These are phyloP conservation scores for Xylariaceae sp. DNA, from an alignment of 2,329 filamentous ascomycete species.

Conservation along the genomic window DNA sequence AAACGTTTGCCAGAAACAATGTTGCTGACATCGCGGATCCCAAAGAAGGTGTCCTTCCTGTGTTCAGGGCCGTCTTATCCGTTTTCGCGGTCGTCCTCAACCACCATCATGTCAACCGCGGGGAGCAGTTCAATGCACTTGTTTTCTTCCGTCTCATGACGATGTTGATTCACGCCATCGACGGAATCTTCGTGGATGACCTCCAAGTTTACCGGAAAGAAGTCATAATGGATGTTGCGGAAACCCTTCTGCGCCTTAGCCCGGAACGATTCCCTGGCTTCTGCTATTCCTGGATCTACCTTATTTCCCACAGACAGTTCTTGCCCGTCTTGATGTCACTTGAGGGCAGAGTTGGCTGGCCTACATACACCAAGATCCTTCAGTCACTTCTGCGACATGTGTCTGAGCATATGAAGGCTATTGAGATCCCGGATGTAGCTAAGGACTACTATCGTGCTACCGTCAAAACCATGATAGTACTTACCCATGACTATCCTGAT, in stretches of 20 bases:
- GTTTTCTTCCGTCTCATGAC: conserved; percentile 91
- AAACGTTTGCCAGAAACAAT: conserved; percentile 68
- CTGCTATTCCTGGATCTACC: conserved; percentile 74
- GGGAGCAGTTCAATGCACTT: conserved; percentile 77
- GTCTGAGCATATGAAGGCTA: conserved; percentile 71
- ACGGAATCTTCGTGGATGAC: conserved; percentile 52
- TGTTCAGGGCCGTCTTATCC: conserved; percentile 72
- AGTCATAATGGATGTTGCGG: conserved; percentile 66
- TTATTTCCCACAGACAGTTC: conserved; percentile 81
- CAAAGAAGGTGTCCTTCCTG: conserved; percentile 59
- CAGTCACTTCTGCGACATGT: conserved; percentile 68
- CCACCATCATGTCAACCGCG: conserved; percentile 75
- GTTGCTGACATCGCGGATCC: conserved; percentile 54
- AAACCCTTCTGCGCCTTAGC: conserved; percentile 66
- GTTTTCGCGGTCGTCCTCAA: conserved; percentile 77
- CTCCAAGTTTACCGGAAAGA: conserved; percentile 58
- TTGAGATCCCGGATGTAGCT: conserved; percentile 61
- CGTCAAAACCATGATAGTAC: conserved; percentile 73
- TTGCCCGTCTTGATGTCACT: conserved; percentile 70
- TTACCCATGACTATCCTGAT: conserved; percentile 93
- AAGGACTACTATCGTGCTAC: conserved; percentile 83
- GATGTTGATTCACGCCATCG: conserved; percentile 70
- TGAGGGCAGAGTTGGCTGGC: conserved; percentile 68
- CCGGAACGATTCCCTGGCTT: conserved; percentile 77
- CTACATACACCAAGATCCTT: conserved; percentile 66